phyloP scores from a whole-genome alignment of 306 rosid species.

The Hippophae gyantsensis region DNA sequence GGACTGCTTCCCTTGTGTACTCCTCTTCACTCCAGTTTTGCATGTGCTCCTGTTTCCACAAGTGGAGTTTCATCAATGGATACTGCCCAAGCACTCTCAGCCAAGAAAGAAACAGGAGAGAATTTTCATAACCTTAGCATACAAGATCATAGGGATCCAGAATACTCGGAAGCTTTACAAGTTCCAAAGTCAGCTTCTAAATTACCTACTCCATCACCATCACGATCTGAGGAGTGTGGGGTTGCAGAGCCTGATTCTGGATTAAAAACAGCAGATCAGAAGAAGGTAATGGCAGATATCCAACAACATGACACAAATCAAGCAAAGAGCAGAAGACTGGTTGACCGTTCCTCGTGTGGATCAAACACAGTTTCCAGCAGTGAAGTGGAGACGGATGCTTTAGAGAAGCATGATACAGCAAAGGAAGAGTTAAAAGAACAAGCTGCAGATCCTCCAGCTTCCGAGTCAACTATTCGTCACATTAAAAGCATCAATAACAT shows the following conservation, averaged over 20 bases:
- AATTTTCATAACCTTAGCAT: constrained; percentile 34
- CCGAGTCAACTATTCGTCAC: constrained; percentile 51
- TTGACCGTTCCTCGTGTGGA: constrained; percentile 94
- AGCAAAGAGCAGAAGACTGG: constrained; percentile 42
- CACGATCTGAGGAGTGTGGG: constrained; percentile 52
- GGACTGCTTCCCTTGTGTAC: constrained; percentile 80
- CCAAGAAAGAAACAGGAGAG: constrained; percentile 35
- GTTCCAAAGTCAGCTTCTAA: constrained; percentile 49
- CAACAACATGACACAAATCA: constrained; percentile 54
- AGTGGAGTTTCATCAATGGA: constrained; percentile 38
- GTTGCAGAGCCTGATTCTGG: constrained; percentile 40
- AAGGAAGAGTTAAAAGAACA: constrained; percentile 48
- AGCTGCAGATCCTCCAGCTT: constrained; percentile 35
- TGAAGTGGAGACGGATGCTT: constrained; percentile 70
- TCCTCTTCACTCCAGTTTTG: constrained; percentile 57
- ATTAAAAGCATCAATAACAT: constrained; percentile 40
- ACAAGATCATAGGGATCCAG: constrained; percentile 45
- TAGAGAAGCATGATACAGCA: constrained; percentile 54
- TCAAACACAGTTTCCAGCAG: constrained; percentile 87
- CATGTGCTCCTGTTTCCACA: constrained; percentile 41
- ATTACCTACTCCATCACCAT: constrained; percentile 35
- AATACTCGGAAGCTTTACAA: constrained; percentile 40
- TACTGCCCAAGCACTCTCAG: constrained; percentile 30
- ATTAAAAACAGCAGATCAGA: constrained; percentile 37
- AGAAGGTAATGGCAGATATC: constrained; percentile 28